Base-by-base conservation (phyloP, 371 early-diverging fungal species). In the Fennellomyces sp. region DNA sequence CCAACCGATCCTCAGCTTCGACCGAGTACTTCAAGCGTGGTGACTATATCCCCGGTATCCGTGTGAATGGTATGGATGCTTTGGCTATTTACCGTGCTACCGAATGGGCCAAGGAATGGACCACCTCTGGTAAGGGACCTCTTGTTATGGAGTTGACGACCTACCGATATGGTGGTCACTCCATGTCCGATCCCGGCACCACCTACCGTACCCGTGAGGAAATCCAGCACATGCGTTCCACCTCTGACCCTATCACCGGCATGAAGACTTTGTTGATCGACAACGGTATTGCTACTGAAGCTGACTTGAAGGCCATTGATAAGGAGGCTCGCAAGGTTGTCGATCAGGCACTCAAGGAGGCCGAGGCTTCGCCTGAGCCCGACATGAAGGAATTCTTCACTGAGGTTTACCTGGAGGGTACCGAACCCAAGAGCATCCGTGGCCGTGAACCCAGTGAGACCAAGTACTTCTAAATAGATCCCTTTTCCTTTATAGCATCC, bases 161-260 rank as follows among this genome's bases (percentile, higher is more conserved):
- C 33, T 97, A 99, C 87, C 93, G 99, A 59, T 97, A 97, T 77
- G 99, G 99, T 81, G 98, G 98, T 58, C 99, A 99, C 93, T 99
- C 99, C 72, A 98, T 98, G 98, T 97, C 97, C 59, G 98, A 98
- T 78, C 98, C 98, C 38, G 98, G 98, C 63, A 97, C 97, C 75
- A 97, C 97, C 60, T 98, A 66, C 50, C 93, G 98, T 66, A 94
- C 97, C 66, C 93, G 98, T 74, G 97, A 97, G 79, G 97, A 98
- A 80, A 94, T 98, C 63, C 95, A 96, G 82, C 90, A 94, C 75
- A 97, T 97, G 97, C 91, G 97, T 36, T 90, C 91, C 59, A 92
- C 90, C 68, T 88, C 88, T 65, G 97, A 97, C 75, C 93, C 95
- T 53, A 97, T 98, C 78, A 95, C 89, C 60, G 95, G 95, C 23